Percentiles rank a stretch among this genome's conserved stretches.
These are phyloP conservation scores for Exserohilum rostratum DNA, from an alignment of 2,329 filamentous ascomycete genomes.

Conservation along the genomic window DNA sequence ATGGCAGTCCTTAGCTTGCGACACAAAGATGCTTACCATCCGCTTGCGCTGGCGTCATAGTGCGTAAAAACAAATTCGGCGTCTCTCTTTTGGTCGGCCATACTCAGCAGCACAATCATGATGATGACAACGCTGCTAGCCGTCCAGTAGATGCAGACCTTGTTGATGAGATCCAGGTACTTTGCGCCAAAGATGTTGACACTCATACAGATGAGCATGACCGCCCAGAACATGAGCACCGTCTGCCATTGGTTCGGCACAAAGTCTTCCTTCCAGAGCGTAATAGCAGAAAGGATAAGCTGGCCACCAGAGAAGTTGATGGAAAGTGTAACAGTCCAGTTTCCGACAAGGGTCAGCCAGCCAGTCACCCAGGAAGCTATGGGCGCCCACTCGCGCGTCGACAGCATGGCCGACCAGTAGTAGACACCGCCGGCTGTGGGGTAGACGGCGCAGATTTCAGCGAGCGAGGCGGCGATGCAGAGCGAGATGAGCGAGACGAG, in stretches of 20 bases:
- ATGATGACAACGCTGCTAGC: conserved; percentile 70
- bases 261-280: conserved; percentile 73
- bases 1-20: not conserved
- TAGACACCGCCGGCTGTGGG: conserved; percentile 78
- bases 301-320: conserved; percentile 73
- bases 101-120: conserved; percentile 66
- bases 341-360: conserved; percentile 74
- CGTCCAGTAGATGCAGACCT: conserved; percentile 76
- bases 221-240: conserved; percentile 73
- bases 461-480: conserved; percentile 71
- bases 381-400: conserved; percentile 68
- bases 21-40: conserved; percentile 58
- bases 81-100: conserved; percentile 63
- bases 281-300: conserved; percentile 70
- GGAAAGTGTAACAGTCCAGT: conserved; percentile 68
- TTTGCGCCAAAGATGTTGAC: conserved; percentile 69
- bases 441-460: conserved; percentile 77
- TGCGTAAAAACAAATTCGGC: conserved; percentile 71
- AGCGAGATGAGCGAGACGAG: conserved; percentile 70
- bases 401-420: conserved; percentile 72
- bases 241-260: conserved; percentile 72
- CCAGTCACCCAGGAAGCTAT: conserved; percentile 73
- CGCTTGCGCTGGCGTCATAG: conserved; percentile 69
- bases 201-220: conserved; percentile 68
- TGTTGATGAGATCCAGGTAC: conserved; percentile 72